These are phyloP conservation scores for Carex parvula DNA, from an alignment of 176 grass and related monocot species.

Conservation along the genomic window DNA sequence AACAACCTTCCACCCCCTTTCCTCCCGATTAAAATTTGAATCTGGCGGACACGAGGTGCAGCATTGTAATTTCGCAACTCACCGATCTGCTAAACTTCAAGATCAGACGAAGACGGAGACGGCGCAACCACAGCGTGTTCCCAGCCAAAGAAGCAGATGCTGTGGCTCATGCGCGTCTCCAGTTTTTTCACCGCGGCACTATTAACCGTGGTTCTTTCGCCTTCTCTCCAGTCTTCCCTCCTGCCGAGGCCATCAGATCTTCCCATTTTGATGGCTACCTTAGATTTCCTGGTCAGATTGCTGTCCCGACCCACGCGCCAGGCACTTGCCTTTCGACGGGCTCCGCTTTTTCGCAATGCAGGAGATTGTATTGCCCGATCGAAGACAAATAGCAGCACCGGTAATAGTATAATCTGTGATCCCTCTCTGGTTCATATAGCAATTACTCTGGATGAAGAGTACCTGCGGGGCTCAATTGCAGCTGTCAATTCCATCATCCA, in stretches of 20 bases:
- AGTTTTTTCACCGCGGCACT: slow-evolving; percentile 64
- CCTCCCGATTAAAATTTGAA: slow-evolving; percentile 36
- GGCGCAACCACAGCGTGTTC: slow-evolving; percentile 19
- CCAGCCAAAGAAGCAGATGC: slow-evolving; percentile 42
- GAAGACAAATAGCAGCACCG: background rate
- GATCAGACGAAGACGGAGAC: slow-evolving; percentile 36
- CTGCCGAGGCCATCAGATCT: slow-evolving; percentile 90
- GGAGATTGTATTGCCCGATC: slow-evolving; percentile 36
- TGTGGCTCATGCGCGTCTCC: slow-evolving; percentile 70
- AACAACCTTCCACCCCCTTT: background rate
- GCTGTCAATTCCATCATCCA: slow-evolving; percentile 80
- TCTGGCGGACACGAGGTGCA: slow-evolving; percentile 33
- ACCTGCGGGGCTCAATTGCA: slow-evolving; percentile 70
- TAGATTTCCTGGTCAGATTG: slow-evolving; percentile 67
- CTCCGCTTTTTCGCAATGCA: slow-evolving; percentile 71
- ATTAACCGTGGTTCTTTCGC: slow-evolving; percentile 75
- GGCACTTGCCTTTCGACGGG: slow-evolving; percentile 62
- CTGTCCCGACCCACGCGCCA: slow-evolving; percentile 25
- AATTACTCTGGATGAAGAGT: slow-evolving; percentile 84
- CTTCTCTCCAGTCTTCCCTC: slow-evolving; percentile 93
- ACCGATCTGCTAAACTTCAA: slow-evolving; percentile 35
- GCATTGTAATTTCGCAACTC: background rate
- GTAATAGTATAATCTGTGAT: slow-evolving; percentile 46
- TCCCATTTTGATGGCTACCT: slow-evolving; percentile 78
- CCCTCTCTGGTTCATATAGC: slow-evolving; percentile 79